phyloP scores from a whole-genome alignment of 2,329 filamentous ascomycete species.

The Furcasterigmium sp. region DNA sequence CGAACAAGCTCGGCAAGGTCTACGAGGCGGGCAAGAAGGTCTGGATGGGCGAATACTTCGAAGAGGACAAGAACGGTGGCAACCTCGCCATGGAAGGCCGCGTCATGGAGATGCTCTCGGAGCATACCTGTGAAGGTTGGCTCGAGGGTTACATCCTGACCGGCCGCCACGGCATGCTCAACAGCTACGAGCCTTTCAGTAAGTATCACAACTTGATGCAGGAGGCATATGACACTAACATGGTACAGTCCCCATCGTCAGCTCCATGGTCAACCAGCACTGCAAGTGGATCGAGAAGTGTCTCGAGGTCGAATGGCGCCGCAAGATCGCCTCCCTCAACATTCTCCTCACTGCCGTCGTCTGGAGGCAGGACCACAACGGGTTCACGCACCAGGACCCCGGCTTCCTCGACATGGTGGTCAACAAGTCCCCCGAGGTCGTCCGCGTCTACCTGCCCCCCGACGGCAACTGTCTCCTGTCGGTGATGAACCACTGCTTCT shows the following conservation, averaged over 20 bases:
- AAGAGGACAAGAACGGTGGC: conserved; percentile 69
- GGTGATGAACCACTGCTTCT: conserved; percentile 70
- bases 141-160: conserved; percentile 73
- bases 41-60: conserved; percentile 74
- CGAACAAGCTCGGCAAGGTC: conserved; percentile 69
- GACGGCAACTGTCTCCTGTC: conserved; percentile 75
- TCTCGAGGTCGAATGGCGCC: conserved; percentile 73
- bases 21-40: conserved; percentile 74
- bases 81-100: conserved; percentile 64
- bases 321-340: conserved; percentile 69
- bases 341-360: conserved; percentile 74
- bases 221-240: conserved; percentile 1
- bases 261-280: conserved; percentile 78
- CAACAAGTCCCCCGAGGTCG: conserved; percentile 76
- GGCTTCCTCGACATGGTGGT: conserved; percentile 75
- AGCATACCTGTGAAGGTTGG: conserved; percentile 77
- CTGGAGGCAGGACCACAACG: conserved; percentile 80
- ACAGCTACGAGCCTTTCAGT: conserved; percentile 76
- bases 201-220: too few relatives aligned
- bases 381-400: conserved; percentile 77
- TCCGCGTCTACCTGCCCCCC: conserved; percentile 75
- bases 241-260: conserved; percentile 62
- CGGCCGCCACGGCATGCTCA: conserved; percentile 70
- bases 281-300: conserved; percentile 84
- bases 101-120: conserved; percentile 81